These are phyloP conservation scores for Tagetes erecta DNA, from an alignment of 129 eudicot genomes.

Conservation along the genomic window DNA sequence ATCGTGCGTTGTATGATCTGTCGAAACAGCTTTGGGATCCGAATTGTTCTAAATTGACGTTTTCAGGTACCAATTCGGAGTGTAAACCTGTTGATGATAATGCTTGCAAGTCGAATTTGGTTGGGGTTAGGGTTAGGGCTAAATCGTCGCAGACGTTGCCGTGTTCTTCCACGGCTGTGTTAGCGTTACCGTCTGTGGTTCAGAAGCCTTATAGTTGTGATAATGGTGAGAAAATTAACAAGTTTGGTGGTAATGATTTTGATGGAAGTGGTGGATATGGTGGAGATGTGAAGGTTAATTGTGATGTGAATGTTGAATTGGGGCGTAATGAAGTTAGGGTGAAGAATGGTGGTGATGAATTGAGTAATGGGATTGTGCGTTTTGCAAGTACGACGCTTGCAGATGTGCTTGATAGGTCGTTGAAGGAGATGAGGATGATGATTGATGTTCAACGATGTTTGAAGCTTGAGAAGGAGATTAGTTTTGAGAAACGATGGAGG, in stretches of 20 bases:
- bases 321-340: constrained; percentile 23
- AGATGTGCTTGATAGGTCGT: constrained; percentile 55
- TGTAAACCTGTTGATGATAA: background rate
- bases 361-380: constrained; percentile 25
- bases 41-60: constrained; percentile 37
- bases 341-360: constrained; percentile 17
- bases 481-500: constrained; percentile 57
- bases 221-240: constrained; percentile 14
- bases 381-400: constrained; percentile 41
- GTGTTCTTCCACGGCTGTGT: constrained; percentile 23
- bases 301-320: constrained; percentile 44
- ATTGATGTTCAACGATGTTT: constrained; percentile 22
- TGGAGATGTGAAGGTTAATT: constrained; percentile 34
- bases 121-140: constrained; percentile 41
- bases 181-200: constrained; percentile 40
- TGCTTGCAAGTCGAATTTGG: constrained; percentile 24
- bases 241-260: background rate
- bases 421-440: constrained; percentile 46
- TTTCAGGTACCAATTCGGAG: constrained; percentile 14
- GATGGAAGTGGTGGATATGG: constrained; percentile 1
- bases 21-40: constrained; percentile 68
- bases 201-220: constrained; percentile 8
- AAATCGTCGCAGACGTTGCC: constrained; percentile 43
- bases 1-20: constrained; percentile 53
- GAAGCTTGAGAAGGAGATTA: constrained; percentile 26